Evolutionary conservation across 176 grass and related monocot species (phyloP).

Genomic region (Rhynchospora breviuscula): DNA sequence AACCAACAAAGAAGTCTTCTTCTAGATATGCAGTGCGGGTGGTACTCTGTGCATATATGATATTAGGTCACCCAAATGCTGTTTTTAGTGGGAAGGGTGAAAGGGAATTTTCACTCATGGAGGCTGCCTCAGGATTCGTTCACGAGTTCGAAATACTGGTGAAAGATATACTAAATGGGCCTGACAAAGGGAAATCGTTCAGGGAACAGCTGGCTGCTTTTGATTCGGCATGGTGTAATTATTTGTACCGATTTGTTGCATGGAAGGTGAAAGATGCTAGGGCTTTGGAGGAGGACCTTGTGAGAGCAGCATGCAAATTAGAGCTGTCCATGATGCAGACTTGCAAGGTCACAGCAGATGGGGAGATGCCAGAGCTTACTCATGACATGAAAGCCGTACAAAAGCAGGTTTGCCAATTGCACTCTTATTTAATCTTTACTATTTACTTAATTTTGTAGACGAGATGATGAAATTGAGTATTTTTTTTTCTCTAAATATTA

Average conservation of each 20-base stretch:
- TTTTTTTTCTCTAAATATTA: neutral
- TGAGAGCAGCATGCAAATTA: conserved; percentile 86
- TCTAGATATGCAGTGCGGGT: conserved; percentile 75
- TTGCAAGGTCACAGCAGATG: conserved; percentile 50
- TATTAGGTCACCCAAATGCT: conserved; percentile 86
- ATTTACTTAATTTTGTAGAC: neutral
- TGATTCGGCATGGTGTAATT: conserved; percentile 73
- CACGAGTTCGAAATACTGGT: conserved; percentile 58
- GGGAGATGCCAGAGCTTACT: conserved; percentile 49
- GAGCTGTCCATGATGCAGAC: conserved; percentile 99
- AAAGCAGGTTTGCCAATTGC: conserved; percentile 57
- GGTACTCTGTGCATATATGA: conserved; percentile 94
- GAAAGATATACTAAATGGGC: conserved; percentile 44
- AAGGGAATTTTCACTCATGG: conserved; percentile 53
- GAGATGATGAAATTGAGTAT: neutral
- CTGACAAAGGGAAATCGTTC: conserved; percentile 50
- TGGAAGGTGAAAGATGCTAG: conserved; percentile 99
- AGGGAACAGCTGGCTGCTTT: conserved; percentile 51
- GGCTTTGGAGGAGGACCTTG: conserved; percentile 86
- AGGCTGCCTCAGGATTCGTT: conserved; percentile 58
- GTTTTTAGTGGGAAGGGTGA: conserved; percentile 91
- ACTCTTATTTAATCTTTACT: conserved; percentile 7
- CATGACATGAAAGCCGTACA: conserved; percentile 96
- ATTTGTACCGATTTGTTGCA: conserved; percentile 84
- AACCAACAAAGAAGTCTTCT: conserved; percentile 31